These are phyloP conservation scores for Malus hybrid DNA, from an alignment of 331 rosid genomes.

Conservation along the genomic window DNA sequence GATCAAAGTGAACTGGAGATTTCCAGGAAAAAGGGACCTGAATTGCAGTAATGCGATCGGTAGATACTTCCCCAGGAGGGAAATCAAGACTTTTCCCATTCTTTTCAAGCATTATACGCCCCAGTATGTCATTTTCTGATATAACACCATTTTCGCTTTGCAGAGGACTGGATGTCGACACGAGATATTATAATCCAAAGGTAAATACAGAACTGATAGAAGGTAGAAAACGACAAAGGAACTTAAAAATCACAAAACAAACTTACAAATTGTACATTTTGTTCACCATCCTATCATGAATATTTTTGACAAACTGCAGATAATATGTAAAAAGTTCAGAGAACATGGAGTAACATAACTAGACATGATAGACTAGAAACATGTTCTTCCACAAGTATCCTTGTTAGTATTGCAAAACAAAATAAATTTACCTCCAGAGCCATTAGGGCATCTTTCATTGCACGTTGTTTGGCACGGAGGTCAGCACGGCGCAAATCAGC, in stretches of 20 bases:
- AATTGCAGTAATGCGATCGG: conserved; percentile 59
- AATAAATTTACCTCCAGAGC: conserved; percentile 70
- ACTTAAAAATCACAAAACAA: background rate
- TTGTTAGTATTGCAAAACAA: background rate
- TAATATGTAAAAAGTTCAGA: background rate
- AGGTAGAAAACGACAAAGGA: background rate
- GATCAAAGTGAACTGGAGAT: background rate
- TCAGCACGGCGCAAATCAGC: conserved; percentile 95
- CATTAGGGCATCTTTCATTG: conserved; percentile 92
- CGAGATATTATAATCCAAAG: conserved; percentile 16
- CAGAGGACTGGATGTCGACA: conserved; percentile 50
- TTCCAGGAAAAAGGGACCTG: conserved; percentile 44
- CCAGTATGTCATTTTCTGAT: conserved; percentile 34
- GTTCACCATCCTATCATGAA: conserved; percentile 74
- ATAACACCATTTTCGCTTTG: conserved; percentile 29
- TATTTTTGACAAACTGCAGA: conserved; percentile 74
- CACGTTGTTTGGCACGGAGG: conserved; percentile 84
- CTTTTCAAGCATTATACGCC: conserved; percentile 60
- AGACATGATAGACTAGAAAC: background rate
- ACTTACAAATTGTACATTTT: conserved; percentile 75
- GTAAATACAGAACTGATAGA: background rate
- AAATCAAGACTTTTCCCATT: conserved; percentile 58
- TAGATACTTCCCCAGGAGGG: conserved; percentile 68
- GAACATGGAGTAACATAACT: background rate
- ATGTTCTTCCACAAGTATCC: background rate